These are phyloP conservation scores for Russula griseocarnosa DNA, from an alignment of 768 basidiomycete genomes.

Conservation along the genomic window DNA sequence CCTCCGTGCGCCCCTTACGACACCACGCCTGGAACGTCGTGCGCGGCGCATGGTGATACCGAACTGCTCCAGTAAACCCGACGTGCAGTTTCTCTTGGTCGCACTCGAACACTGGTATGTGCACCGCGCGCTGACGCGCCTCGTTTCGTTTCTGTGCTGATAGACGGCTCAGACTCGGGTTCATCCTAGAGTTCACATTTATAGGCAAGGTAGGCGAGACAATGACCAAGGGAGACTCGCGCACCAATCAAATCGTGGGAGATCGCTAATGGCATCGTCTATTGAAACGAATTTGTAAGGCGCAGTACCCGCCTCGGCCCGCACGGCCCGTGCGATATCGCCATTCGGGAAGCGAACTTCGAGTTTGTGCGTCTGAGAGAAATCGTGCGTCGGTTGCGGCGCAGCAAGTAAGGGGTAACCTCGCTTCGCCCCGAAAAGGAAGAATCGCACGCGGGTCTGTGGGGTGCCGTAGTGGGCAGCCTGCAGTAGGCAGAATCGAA, in stretches of 20 bases:
- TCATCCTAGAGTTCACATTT: conserved; percentile 12
- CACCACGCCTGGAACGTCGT: conserved; percentile 47
- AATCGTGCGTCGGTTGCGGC: conserved; percentile 45
- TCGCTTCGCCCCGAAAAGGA: conserved; percentile 43
- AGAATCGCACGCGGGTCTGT: conserved; percentile 46
- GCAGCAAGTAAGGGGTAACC: conserved; percentile 38
- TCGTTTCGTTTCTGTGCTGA: conserved; percentile 33
- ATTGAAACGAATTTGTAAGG: conserved; percentile 51
- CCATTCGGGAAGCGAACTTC: conserved; percentile 49
- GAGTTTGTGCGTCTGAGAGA: conserved; percentile 41
- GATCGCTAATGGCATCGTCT: conserved; percentile 69
- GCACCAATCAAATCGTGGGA: conserved; percentile 73
- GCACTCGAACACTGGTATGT: conserved; percentile 37
- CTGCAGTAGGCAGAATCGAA: conserved; percentile 43
- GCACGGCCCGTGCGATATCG: conserved; percentile 43
- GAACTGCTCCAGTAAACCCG: conserved; percentile 34
- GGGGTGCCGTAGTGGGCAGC: conserved; percentile 49
- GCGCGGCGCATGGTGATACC: conserved; percentile 37
- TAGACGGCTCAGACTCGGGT: conserved; percentile 22
- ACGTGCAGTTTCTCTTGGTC: conserved; percentile 37
- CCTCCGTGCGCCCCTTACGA: conserved; percentile 41
- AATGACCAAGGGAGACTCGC: conserved; percentile 26
- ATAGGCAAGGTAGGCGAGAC: not conserved
- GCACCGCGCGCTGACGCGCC: conserved; percentile 9
- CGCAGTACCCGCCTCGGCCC: conserved; percentile 47